Evolutionary conservation across 352 stramenopile species (phyloP).

Genomic region (Halophytophthora batemanensis): DNA sequence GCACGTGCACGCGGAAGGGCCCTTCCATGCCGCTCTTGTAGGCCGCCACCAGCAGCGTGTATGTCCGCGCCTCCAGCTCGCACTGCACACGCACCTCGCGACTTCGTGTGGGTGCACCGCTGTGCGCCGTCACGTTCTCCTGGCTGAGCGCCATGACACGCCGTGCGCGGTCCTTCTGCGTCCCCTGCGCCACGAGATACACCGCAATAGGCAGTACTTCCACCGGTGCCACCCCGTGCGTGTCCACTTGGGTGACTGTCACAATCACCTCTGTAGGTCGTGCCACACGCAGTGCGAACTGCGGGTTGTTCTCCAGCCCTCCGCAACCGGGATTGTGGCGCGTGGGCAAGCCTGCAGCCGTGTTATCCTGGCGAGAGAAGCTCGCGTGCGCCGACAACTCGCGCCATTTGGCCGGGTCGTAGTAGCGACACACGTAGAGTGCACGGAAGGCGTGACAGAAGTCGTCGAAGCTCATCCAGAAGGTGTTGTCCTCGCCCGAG

Average conservation of each 20-base stretch:
- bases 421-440: conserved; percentile 91
- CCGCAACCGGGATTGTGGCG: conserved; percentile 75
- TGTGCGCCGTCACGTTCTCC: conserved; percentile 78
- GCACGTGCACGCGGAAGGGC: conserved; percentile 80
- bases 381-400: conserved; percentile 35
- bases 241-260: conserved; percentile 82
- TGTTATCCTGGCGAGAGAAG: conserved; percentile 57
- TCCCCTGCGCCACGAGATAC: conserved; percentile 58
- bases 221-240: conserved; percentile 52
- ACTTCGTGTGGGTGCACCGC: conserved; percentile 60
- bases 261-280: conserved; percentile 84
- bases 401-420: conserved; percentile 86
- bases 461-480: conserved; percentile 96
- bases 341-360: conserved; percentile 80
- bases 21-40: conserved; percentile 91
- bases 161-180: conserved; percentile 50
- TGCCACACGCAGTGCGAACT: conserved; percentile 76
- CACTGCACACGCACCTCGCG: conserved; percentile 82
- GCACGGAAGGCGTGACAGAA: conserved; percentile 90
- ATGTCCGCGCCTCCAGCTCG: conserved; percentile 69
- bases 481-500: conserved; percentile 88
- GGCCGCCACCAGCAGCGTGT: conserved; percentile 84
- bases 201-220: conserved; percentile 65
- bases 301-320: conserved; percentile 84
- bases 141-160: conserved; percentile 59